Percentiles rank a stretch among this genome's conserved stretches.
phyloP scores from a whole-genome alignment of 495 filamentous ascomycete species.

The Penicillium fimorum region DNA sequence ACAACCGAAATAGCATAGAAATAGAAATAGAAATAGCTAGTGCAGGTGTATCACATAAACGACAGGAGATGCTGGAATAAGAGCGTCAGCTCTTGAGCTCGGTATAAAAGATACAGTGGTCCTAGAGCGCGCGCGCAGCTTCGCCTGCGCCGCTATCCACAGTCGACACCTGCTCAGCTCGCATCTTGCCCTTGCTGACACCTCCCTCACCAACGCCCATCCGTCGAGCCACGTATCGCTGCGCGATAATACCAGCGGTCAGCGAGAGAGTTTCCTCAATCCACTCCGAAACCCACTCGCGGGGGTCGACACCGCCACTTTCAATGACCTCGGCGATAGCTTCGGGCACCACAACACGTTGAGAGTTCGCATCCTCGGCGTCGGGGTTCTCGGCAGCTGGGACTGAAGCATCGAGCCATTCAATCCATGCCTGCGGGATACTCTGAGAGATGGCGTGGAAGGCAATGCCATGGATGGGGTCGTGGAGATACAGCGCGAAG shows the following conservation, averaged over 20 bases:
- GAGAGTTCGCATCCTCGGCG: constrained; percentile 32
- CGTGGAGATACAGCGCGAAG: constrained; percentile 90
- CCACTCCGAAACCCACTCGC: constrained; percentile 98
- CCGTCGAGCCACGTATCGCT: constrained; percentile 88
- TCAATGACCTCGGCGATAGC: constrained; percentile 88
- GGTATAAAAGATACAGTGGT: constrained; percentile 7
- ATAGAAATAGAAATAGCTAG: constrained; percentile 4
- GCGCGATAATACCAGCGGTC: constrained; percentile 82
- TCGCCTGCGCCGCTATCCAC: constrained; percentile 76
- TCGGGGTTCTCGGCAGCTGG: constrained; percentile 46
- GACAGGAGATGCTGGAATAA: constrained; percentile 1
- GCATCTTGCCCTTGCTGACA: constrained; percentile 67
- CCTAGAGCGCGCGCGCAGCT: constrained; percentile 67
- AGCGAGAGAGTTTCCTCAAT: constrained; percentile 84
- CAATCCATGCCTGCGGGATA: constrained; percentile 82
- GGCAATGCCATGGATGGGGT: constrained; percentile 87
- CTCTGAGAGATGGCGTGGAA: constrained; percentile 81
- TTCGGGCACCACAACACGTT: constrained; percentile 60
- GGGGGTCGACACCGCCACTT: constrained; percentile 84
- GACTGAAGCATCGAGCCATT: constrained; percentile 82
- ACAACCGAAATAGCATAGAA: background rate
- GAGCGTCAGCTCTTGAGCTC: constrained; percentile 10
- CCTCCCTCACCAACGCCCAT: constrained; percentile 93
- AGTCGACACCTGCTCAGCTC: constrained; percentile 67
- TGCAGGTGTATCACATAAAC: constrained; percentile 28